Evolutionary conservation across 768 basidiomycete genomes (phyloP), one percentile per base, ranked within the genome.

Genomic region (Lepiota brunneoincarnata): DNA sequence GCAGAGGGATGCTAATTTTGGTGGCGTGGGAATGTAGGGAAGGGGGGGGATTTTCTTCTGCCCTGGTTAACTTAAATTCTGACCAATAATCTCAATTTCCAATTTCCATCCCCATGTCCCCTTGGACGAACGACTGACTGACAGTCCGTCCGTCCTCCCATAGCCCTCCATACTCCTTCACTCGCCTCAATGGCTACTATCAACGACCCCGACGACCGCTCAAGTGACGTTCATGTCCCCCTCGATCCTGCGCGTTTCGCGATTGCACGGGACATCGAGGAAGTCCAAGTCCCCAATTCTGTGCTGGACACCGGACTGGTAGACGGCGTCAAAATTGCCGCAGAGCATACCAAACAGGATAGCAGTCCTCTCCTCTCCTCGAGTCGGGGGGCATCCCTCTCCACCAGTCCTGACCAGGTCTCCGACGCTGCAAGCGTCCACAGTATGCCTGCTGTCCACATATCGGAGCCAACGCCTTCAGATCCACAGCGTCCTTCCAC

Each of bases 351-450:
- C 51, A 64, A 64, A 43, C 60, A 59, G 17, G 60, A 60, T 14
- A 41, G 54, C 20, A 68, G 60, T 57, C 67, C 73, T 6, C 31
- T 31, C 10, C 60, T 66, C 15, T 36, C 53, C 26, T 59, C 52
- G 36, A 54, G 52, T 35, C 49, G 66, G 21, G 70, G 69, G 14
- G 64, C 73, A 6, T 72, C 80, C 11, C 62, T 75, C 23, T 71
- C 76, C 17, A 72, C 70, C 1, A 63, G 66, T 49, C 58, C 69
- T 23, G 71, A 76, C 38, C 75, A 70, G 14, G 61, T 65, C 35
- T 70, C 72, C 0, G 85, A 86, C 58, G 69, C 72, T 15, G 75
- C 74, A 60, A 88, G 86, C 59, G 67, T 80, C 4, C 84, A 80
- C 57, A 85, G 82, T 58, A 72, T 86, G 59, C 84, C 86, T 9